These are phyloP conservation scores for Aureobasidium sp. DNA, from an alignment of 2,329 filamentous ascomycete species.

Conservation along the genomic window DNA sequence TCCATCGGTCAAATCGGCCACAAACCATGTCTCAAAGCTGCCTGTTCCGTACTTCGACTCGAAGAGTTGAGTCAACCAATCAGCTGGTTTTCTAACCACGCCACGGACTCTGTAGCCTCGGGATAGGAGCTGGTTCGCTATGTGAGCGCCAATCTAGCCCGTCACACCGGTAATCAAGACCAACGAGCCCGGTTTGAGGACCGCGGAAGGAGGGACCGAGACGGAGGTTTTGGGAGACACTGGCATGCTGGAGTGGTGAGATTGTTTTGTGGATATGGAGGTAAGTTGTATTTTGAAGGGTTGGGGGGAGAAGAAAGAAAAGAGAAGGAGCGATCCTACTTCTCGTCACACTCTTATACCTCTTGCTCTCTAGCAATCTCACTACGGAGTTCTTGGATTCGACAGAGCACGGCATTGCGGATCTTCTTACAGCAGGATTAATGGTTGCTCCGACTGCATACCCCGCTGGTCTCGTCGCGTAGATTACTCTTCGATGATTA, in stretches of 20 bases:
- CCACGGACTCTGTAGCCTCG: slow-evolving; percentile 3
- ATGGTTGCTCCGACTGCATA: not conserved
- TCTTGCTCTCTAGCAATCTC: not conserved
- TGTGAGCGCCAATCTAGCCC: not conserved
- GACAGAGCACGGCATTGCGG: not conserved
- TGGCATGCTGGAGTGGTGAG: not conserved
- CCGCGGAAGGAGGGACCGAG: not conserved
- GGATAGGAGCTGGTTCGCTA: not conserved
- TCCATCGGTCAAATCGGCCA: not conserved
- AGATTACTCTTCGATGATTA: not conserved
- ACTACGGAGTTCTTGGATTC: not conserved
- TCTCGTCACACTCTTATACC: not conserved
- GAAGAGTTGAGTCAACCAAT: not conserved
- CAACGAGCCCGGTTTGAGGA: not conserved
- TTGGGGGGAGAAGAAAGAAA: too few species aligned
- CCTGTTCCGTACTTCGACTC: not conserved
- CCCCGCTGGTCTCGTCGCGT: not conserved
- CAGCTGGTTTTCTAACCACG: not conserved
- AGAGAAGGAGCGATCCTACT: not conserved
- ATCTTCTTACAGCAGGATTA: not conserved
- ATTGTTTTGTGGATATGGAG: too few species aligned
- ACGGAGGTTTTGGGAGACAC: not conserved
- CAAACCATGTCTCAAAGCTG: not conserved
- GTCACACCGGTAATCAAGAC: not conserved
- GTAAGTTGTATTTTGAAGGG: too few species aligned